Percentiles rank a stretch among this genome's conserved stretches.
phyloP scores from a whole-genome alignment of 305 asterid species.

The Striga hermonthica region DNA sequence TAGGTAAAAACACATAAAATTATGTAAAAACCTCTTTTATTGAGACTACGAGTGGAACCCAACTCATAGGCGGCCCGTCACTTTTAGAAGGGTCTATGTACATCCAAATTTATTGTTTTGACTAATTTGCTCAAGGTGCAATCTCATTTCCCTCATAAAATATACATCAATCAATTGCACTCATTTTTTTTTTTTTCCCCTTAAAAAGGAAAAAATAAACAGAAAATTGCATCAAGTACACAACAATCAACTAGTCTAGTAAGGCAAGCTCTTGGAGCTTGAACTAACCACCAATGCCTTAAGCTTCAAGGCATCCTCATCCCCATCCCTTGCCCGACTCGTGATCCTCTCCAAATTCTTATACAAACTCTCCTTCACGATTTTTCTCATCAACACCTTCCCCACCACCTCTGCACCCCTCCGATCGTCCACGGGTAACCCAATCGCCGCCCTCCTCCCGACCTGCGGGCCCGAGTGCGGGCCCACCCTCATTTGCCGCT shows the following conservation, averaged over 20 bases:
- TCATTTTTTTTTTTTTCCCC: too few species aligned
- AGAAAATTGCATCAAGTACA: background rate
- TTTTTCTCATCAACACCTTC: slow-evolving; percentile 64
- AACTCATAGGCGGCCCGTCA: too few species aligned
- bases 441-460: slow-evolving; percentile 38
- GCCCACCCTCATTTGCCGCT: slow-evolving; percentile 55
- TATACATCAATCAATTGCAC: slow-evolving; percentile 28
- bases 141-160: background rate
- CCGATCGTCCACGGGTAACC: slow-evolving; percentile 41
- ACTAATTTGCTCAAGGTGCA: background rate
- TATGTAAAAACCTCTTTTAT: too few species aligned
- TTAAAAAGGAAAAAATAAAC: background rate
- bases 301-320: slow-evolving; percentile 47
- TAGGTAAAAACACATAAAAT: too few species aligned
- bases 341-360: slow-evolving; percentile 81
- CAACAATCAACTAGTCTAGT: slow-evolving; percentile 28
- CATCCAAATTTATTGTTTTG: slow-evolving; percentile 28
- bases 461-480: slow-evolving; percentile 80
- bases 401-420: slow-evolving; percentile 54
- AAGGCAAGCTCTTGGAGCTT: slow-evolving; percentile 91
- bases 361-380: slow-evolving; percentile 72
- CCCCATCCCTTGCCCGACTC: slow-evolving; percentile 62
- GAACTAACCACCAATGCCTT: slow-evolving; percentile 66
- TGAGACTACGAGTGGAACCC: too few species aligned
- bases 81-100: slow-evolving; percentile 3